A percentile compares a stretch with the other conserved stretches of the same genome.
Conservation (phyloP, 164 flowering plant species). For the Tinospora cordifolia region DNA sequence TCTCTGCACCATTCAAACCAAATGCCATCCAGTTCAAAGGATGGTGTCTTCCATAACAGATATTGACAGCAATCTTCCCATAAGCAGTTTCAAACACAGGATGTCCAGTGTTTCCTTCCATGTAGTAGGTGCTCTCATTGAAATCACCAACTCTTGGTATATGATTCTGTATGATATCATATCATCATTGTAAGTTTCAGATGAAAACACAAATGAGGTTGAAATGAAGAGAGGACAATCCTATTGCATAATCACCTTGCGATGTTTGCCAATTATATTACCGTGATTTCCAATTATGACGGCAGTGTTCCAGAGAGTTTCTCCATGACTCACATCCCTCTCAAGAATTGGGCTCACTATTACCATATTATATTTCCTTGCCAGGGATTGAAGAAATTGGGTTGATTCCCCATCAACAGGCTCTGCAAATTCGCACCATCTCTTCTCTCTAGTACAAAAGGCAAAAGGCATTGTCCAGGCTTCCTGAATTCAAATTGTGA, state of each 20-base stretch:
- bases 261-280: slow-evolving; percentile 93
- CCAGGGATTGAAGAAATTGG: slow-evolving; percentile 61
- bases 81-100: slow-evolving; percentile 94
- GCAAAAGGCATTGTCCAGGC: slow-evolving; percentile 99
- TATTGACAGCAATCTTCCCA: slow-evolving; percentile 88
- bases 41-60: slow-evolving; percentile 98
- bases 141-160: slow-evolving; percentile 98
- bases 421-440: slow-evolving; percentile 98
- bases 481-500: slow-evolving; percentile 42
- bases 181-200: slow-evolving; percentile 1
- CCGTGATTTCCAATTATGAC: slow-evolving; percentile 88
- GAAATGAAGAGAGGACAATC: not conserved
- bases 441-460: slow-evolving; percentile 94
- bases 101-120: slow-evolving; percentile 98
- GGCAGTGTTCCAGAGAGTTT: slow-evolving; percentile 92
- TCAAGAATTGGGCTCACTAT: slow-evolving; percentile 87
- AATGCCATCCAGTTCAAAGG: slow-evolving; percentile 98
- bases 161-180: slow-evolving; percentile 60
- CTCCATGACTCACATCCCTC: slow-evolving; percentile 89
- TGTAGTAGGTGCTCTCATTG: slow-evolving; percentile 96
- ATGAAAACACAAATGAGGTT: not conserved
- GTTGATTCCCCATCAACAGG: slow-evolving; percentile 89
- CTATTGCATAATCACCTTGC: slow-evolving; percentile 53
- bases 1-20: slow-evolving; percentile 97
- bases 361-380: slow-evolving; percentile 81